Base-by-base conservation (phyloP, 768 basidiomycete species). In the Tylopilus rubrobrunneus region DNA sequence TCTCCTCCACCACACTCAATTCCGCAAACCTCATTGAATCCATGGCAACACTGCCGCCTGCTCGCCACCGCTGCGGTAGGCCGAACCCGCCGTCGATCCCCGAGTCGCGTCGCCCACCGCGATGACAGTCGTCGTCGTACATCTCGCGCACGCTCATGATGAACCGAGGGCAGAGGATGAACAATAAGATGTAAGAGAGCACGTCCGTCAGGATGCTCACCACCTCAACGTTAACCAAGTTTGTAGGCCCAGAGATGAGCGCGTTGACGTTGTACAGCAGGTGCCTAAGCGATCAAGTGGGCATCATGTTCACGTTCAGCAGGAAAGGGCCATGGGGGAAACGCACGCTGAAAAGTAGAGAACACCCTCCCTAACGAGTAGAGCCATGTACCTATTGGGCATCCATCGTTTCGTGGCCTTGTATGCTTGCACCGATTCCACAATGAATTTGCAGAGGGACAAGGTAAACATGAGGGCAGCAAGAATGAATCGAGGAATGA, bases 101-200 rank as follows among this genome's bases (percentile, higher is more conserved):
- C 9, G 36, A 36, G 5, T 14, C 36, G 5, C 17, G 36, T 36
- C 36, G 14, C 36, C 36, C 4, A 5, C 36, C 36, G 17, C 4
- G n/a, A 8, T 9, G 39, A 39, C n/a, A 9, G 39, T 39, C 39
- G 14, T 9, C 5, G 14, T 39, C n/a, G 42, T 60, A 28, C 43
- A 57, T 1, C 21, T 55, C 56, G 11, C 63, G 60, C 27, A 64
- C 45, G 45, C 37, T 59, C 19, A 64, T 47, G 27, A 64, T 53
- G 45, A 64, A 65, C 11, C 63, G 60, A 12, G 63, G 57, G 4
- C 57, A 28, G 45, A 64, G 44, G 8, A 37, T n/a, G 17, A 46
- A 62, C 49, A 60, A 27, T 3, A 43, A 4, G 37, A 51, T 10
- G 41, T 19, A 25, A 29, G 15, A 33, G 31, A 33, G 14, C 29